Percentiles rank a stretch among this genome's conserved stretches.
These are phyloP conservation scores for Moniliophthora roreri DNA, from an alignment of 1,284 basidiomycete species.

Conservation along the genomic window DNA sequence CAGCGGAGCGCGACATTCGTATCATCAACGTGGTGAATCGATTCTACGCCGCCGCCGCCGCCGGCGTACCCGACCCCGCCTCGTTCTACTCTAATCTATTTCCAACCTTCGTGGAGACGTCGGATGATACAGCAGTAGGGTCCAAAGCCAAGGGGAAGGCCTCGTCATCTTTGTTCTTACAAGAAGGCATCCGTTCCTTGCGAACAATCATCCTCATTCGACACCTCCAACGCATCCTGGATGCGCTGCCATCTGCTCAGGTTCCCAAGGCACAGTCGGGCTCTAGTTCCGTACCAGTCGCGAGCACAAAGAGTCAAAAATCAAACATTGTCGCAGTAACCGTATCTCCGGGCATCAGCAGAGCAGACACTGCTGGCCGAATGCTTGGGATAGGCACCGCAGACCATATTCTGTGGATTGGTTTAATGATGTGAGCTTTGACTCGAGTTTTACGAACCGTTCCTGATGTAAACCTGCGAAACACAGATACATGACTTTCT, in stretches of 20 bases:
- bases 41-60: slow-evolving; percentile 76
- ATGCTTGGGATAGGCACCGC: slow-evolving; percentile 43
- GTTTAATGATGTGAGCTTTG: slow-evolving; percentile 46
- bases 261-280: slow-evolving; percentile 49
- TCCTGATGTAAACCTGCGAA: slow-evolving; percentile 10
- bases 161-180: slow-evolving; percentile 41
- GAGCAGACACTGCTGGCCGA: slow-evolving; percentile 61
- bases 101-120: slow-evolving; percentile 8
- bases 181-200: slow-evolving; percentile 66
- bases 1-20: slow-evolving; percentile 81
- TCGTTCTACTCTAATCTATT: slow-evolving; percentile 24
- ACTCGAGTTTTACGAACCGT: slow-evolving; percentile 9
- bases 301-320: slow-evolving; percentile 48
- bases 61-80: slow-evolving; percentile 37
- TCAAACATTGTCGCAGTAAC: slow-evolving; percentile 73
- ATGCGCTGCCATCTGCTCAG: slow-evolving; percentile 67
- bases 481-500: slow-evolving; percentile 55
- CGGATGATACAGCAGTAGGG: neutral
- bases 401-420: slow-evolving; percentile 31
- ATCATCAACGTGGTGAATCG: slow-evolving; percentile 82
- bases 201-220: slow-evolving; percentile 62
- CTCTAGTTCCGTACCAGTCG: slow-evolving; percentile 42
- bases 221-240: slow-evolving; percentile 76
- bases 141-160: slow-evolving; percentile 11
- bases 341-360: slow-evolving; percentile 73